A percentile compares a stretch with the other conserved stretches of the same genome.
phyloP scores from a whole-genome alignment of 192 early-diverging fungal species.

The Umbelopsis sp. region DNA sequence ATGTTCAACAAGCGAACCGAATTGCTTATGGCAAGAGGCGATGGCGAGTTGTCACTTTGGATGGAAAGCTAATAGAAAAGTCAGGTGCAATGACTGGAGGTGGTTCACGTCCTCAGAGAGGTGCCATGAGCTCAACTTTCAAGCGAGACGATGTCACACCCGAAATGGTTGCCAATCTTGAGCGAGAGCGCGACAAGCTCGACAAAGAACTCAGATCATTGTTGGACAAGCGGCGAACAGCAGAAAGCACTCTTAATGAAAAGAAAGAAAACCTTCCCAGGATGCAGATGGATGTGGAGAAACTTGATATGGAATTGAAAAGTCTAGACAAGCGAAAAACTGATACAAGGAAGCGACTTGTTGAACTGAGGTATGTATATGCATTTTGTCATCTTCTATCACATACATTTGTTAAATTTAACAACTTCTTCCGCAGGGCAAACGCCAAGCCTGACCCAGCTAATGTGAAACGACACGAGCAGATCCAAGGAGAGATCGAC shows the following conservation, averaged over 20 bases:
- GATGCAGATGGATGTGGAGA: conserved; percentile 64
- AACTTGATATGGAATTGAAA: conserved; percentile 74
- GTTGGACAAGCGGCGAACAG: conserved; percentile 36
- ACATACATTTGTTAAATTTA: neutral
- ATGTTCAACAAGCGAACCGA: conserved; percentile 82
- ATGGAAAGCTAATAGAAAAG: conserved; percentile 88
- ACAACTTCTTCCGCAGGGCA: conserved; percentile 25
- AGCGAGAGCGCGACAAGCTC: conserved; percentile 57
- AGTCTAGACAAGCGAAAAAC: conserved; percentile 63
- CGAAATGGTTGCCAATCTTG: conserved; percentile 57
- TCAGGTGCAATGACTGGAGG: conserved; percentile 95
- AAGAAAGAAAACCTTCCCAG: conserved; percentile 56
- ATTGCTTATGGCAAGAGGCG: conserved; percentile 84
- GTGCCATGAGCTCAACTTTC: conserved; percentile 88
- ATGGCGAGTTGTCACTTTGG: conserved; percentile 93
- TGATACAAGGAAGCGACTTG: conserved; percentile 70
- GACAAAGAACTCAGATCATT: conserved; percentile 59
- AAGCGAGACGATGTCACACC: conserved; percentile 53
- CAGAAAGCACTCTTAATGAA: conserved; percentile 49
- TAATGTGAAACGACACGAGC: conserved; percentile 55
- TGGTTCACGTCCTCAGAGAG: conserved; percentile 69
- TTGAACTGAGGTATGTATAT: conserved; percentile 49
- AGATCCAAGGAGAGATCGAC: conserved; percentile 50
- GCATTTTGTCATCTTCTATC: neutral
- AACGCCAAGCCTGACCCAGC: conserved; percentile 52